Evolutionary conservation across 2,329 filamentous ascomycete species (phyloP), one percentile per base, ranked within the genome.

Genomic region (Fusarium kyushuense): DNA sequence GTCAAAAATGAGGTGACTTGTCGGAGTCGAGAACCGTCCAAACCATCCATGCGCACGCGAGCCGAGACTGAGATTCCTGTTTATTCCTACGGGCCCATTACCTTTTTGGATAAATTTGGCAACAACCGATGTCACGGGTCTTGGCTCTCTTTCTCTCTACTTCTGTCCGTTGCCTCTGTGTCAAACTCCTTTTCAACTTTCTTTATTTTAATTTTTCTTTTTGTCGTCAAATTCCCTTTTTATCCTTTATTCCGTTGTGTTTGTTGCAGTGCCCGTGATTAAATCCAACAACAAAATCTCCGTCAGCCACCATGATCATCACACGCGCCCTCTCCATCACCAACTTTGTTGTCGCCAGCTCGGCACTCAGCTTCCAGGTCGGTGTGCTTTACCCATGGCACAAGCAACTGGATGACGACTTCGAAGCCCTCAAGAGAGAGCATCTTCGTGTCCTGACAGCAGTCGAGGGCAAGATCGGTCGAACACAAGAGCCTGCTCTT

Each of bases 321-420:
- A 74, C 73, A 3, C 72, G 73, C 36, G 71, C 71, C n/a, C 69
- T 75, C 19, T 74, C 73, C 27, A 57, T 75, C 29, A 75, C 73
- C 60, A 75, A 92, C 79, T 91, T 92, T 74, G 74, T 84, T 66
- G 87, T 92, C 63, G 89, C 88, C 54, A 84, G 84, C 30, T 90
- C 88, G 6, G 89, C 89, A 0, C 82, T 92, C 33, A 82, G 81
- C 35, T 92, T 92, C 76, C 89, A 91, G 77, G 87, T 91, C 49
- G 89, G 87, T 70, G 89, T 92, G 38, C 81, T 92, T 13, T 91
- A 91, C 76, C 89, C 89, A 2, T 91, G 89, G 89, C 89, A 91
- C 77, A 84, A 90, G 72, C 81, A 89, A 73, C 79, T 92, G 9
- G 87, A 90, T 65, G 82, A 85, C 21, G 85, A 87, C 62, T 90